These are phyloP conservation scores for Posidonia oceanica DNA, from an alignment of 116 monocot genomes.

Conservation along the genomic window DNA sequence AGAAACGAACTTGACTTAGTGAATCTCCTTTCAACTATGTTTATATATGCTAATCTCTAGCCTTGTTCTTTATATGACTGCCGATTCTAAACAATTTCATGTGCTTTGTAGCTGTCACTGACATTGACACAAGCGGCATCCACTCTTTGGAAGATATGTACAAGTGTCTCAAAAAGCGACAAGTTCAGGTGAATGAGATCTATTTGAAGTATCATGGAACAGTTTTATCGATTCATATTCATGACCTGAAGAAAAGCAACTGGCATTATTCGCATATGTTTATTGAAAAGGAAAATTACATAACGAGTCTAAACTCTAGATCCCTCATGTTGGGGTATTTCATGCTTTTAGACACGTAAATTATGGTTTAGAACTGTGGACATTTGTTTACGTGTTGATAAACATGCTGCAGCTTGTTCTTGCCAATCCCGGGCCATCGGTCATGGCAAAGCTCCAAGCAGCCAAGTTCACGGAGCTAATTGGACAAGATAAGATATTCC, in stretches of 20 bases:
- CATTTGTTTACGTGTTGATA: background rate
- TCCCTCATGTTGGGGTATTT: too few relatives aligned
- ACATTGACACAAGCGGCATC: slow-evolving; percentile 75
- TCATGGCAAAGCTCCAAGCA: slow-evolving; percentile 54
- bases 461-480: slow-evolving; percentile 39
- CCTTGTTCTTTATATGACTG: too few relatives aligned
- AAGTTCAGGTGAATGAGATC: slow-evolving; percentile 28
- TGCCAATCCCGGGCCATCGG: slow-evolving; percentile 52
- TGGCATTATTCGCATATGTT: background rate
- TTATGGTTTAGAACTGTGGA: too few relatives aligned
- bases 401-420: slow-evolving; percentile 37
- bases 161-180: slow-evolving; percentile 38
- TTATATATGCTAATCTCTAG: too few relatives aligned
- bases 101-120: slow-evolving; percentile 50
- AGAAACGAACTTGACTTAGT: slow-evolving; percentile 6
- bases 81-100: background rate
- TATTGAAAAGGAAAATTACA: background rate
- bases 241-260: background rate
- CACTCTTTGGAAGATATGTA: slow-evolving; percentile 52
- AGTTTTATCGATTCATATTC: background rate
- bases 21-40: background rate
- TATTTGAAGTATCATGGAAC: background rate
- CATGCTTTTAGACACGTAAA: too few relatives aligned
- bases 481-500: slow-evolving; percentile 59
- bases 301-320: background rate